Base-by-base conservation (phyloP, 2,329 filamentous ascomycete species). In the Nectriaceae sp. region DNA sequence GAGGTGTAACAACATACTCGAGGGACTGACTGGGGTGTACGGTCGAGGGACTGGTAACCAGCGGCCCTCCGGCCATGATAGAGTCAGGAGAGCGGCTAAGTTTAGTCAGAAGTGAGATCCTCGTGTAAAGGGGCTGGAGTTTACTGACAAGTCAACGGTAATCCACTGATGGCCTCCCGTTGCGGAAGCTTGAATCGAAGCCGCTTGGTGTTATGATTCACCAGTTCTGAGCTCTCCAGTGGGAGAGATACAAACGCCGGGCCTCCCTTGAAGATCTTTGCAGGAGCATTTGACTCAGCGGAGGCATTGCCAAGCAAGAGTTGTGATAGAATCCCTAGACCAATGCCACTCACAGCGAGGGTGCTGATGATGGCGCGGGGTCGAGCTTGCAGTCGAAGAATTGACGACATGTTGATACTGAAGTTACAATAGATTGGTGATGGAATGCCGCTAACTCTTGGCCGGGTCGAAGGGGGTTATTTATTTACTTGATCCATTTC, bases 11-110 rank as follows among this genome's bases (percentile, higher is more conserved):
- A n/a, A 41, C 49, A 40, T 67, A 80, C 79, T 70, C 15, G 75
- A 68, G 36, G 75, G 66, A 53, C 74, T 83, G 43, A 87, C 72
- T 0, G 86, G 86, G 0, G 85, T 88, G 56, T 89, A 89, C 0
- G 85, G 86, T 36, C 86, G 73, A 11, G 85, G 65, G 2, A 80
- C 79, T 0, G 86, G 85, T 3, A 83, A 61, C 72, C 75, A 80
- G 41, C 73, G 65, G 5, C 80, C 82, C 11, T 76, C 66, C 0
- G 85, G 83, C 54, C 79, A 80, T 3, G 83, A 78, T 33, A 82
- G 64, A 1, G 84, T 84, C 31, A 89, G 71, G 2, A 89, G 69
- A 3, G 85, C 76, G 11, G 76, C 71, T 68, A 71, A 22, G 5
- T 4, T 2, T 3, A 21, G 21, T 62, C 11, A 62, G 43, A 15